Evolutionary conservation across 495 filamentous ascomycete genomes (phyloP).

Genomic region (Diplogelasinospora grovesii): DNA sequence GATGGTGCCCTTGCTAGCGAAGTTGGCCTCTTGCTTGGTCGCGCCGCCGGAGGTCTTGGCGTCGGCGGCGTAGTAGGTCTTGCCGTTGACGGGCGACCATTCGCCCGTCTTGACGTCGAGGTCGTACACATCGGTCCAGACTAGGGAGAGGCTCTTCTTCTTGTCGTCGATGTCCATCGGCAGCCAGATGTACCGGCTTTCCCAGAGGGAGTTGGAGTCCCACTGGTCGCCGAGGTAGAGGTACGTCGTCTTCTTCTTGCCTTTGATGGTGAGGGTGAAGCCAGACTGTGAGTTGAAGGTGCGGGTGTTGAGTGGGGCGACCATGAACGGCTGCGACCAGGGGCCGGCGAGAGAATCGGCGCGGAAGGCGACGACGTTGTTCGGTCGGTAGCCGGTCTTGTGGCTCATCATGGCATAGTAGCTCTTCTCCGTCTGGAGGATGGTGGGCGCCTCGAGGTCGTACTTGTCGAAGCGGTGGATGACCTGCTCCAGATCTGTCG

Average conservation of each 20-base stretch:
- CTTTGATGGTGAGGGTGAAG: slow-evolving; percentile 39
- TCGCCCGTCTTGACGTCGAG: slow-evolving; percentile 41
- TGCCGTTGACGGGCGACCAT: slow-evolving; percentile 35
- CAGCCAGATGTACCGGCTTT: slow-evolving; percentile 47
- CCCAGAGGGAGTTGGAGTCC: slow-evolving; percentile 48
- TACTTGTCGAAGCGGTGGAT: slow-evolving; percentile 39
- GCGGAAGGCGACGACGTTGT: slow-evolving; percentile 42
- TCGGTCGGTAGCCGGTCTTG: slow-evolving; percentile 42
- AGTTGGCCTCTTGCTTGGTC: slow-evolving; percentile 47
- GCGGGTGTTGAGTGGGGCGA: slow-evolving; percentile 41
- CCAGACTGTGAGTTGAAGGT: slow-evolving; percentile 49
- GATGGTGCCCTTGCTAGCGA: slow-evolving; percentile 37
- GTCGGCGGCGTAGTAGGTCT: slow-evolving; percentile 32
- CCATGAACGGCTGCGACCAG: slow-evolving; percentile 45
- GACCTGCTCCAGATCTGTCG: slow-evolving; percentile 29
- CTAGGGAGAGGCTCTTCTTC: slow-evolving; percentile 28
- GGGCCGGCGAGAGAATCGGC: slow-evolving; percentile 43
- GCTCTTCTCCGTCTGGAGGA: slow-evolving; percentile 37
- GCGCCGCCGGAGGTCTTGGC: slow-evolving; percentile 35
- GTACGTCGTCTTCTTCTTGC: slow-evolving; percentile 41
- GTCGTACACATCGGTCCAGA: slow-evolving; percentile 41
- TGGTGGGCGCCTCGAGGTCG: slow-evolving; percentile 39
- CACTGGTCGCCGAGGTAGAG: slow-evolving; percentile 48
- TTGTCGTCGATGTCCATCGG: slow-evolving; percentile 37
- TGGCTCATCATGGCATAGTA: slow-evolving; percentile 43